Evolutionary conservation across 2,329 filamentous ascomycete genomes (phyloP), one percentile per base, ranked within the genome.

Genomic region (Rasamsonia emersonii): DNA sequence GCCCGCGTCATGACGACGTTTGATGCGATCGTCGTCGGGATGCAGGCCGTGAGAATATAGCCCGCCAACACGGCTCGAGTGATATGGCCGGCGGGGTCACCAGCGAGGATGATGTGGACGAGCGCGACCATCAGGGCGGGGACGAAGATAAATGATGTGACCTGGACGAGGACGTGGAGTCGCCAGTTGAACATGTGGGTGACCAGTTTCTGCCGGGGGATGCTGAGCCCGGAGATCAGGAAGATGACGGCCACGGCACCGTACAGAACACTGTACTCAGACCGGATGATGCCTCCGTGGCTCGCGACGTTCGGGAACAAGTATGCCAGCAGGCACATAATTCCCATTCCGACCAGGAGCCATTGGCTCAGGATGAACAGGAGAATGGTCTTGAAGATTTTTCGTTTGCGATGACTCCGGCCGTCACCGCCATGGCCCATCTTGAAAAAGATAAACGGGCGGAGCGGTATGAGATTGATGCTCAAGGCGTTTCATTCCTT

Each of bases 1-100:
- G 74, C 67, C 16, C 77, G 63, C 4, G 80, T 84, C 78, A 84
- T 83, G 24, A 84, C 76, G 5, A 82, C 76, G 50, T 84, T 84
- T 27, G 75, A 82, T 5, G 77, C 72, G 45, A 84, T 80, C 0
- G 80, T 84, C 0, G 80, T 85, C 1, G 80, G 79, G 4, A 82
- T 72, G 47, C 73, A 79, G n/a, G 75, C 70, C 2, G 76, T 67
- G 23, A 80, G 72, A 3, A 83, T 67, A 51, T 83, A 73, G 7
- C 81, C 80, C 3, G 81, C 70, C 18, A 85, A 59, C 24, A 85
- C 65, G 36, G 75, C 74, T 0, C 72, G 64, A 33, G 81, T 75
- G 47, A 83, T 77, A 18, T 44, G 43, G 1, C 38, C 48, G 14
- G 68, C 69, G 2, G 51, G 41, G 15, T 57, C 61, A 18, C 65